Percentiles rank a stretch among this genome's conserved stretches.
These are phyloP conservation scores for Tilletia setariae DNA, from an alignment of 1,284 basidiomycete species.

Conservation along the genomic window DNA sequence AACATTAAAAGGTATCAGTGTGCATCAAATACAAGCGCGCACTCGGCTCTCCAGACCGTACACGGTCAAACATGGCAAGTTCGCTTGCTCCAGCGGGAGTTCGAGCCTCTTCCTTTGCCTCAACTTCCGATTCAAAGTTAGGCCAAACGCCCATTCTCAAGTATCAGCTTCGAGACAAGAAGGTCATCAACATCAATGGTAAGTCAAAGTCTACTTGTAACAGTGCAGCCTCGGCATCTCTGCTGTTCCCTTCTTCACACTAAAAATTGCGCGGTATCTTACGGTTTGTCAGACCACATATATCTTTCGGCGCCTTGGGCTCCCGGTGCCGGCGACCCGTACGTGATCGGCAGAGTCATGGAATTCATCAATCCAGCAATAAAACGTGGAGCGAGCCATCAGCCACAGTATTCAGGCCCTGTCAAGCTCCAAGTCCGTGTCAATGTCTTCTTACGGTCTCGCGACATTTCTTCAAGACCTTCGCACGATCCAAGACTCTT, in stretches of 20 bases:
- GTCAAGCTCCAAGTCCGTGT: constrained; percentile 64
- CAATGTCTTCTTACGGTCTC: constrained; percentile 88
- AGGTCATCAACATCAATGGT: constrained; percentile 48
- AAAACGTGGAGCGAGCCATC: not conserved
- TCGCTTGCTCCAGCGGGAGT: not conserved
- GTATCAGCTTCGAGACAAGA: constrained; percentile 37
- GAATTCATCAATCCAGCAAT: constrained; percentile 69
- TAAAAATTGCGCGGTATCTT: not conserved
- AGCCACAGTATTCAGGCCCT: not conserved
- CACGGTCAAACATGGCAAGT: too few species aligned
- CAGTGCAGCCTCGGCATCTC: too few species aligned
- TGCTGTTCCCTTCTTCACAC: too few species aligned
- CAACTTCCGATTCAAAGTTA: not conserved
- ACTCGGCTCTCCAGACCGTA: too few species aligned
- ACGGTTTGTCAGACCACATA: constrained; percentile 71
- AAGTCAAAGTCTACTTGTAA: constrained; percentile 7
- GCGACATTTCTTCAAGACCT: constrained; percentile 77
- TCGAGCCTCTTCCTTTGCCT: not conserved
- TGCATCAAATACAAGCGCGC: too few species aligned
- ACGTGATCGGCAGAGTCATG: constrained; percentile 91
- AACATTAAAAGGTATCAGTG: too few species aligned
- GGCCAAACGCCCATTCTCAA: constrained; percentile 30
- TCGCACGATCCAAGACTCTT: constrained; percentile 83
- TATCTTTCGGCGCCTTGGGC: constrained; percentile 90
- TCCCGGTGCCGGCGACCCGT: constrained; percentile 77